Percentiles rank a stretch among this genome's conserved stretches.
Evolutionary conservation across 495 filamentous ascomycete species (phyloP).

Genomic region (Mytilinidion resinicola): DNA sequence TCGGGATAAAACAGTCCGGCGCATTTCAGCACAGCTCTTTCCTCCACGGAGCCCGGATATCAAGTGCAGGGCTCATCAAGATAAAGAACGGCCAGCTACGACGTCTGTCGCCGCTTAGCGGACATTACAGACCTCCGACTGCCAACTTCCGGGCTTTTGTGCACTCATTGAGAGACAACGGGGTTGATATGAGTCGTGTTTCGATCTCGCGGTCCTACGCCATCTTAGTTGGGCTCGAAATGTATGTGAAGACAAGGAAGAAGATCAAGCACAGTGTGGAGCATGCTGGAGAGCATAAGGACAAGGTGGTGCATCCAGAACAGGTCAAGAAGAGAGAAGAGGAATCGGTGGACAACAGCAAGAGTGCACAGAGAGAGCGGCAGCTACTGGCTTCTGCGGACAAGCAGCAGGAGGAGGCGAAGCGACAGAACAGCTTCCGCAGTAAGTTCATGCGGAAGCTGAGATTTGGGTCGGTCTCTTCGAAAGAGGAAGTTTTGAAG

Average conservation of each 20-base stretch:
- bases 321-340: slow-evolving; percentile 39
- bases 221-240: slow-evolving; percentile 74
- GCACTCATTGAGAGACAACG: slow-evolving; percentile 59
- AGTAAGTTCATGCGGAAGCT: slow-evolving; percentile 31
- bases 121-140: slow-evolving; percentile 80
- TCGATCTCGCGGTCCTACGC: slow-evolving; percentile 76
- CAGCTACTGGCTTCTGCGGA: slow-evolving; percentile 36
- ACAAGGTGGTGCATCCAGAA: slow-evolving; percentile 41
- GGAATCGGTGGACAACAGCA: slow-evolving; percentile 43
- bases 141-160: slow-evolving; percentile 78
- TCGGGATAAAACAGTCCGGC: slow-evolving; percentile 84
- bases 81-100: slow-evolving; percentile 71
- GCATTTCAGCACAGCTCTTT: slow-evolving; percentile 90
- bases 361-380: slow-evolving; percentile 46
- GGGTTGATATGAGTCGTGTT: slow-evolving; percentile 72
- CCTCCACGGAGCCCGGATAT: slow-evolving; percentile 71
- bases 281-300: slow-evolving; percentile 26
- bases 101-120: slow-evolving; percentile 53
- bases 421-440: slow-evolving; percentile 32
- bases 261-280: slow-evolving; percentile 46
- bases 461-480: slow-evolving; percentile 16
- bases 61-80: slow-evolving; percentile 78
- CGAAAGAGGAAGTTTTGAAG: slow-evolving; percentile 1
- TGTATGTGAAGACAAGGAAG: slow-evolving; percentile 57
- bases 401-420: slow-evolving; percentile 31